These are phyloP conservation scores for Crocinoboletus sp. DNA, from an alignment of 1,284 basidiomycete genomes.

Conservation along the genomic window DNA sequence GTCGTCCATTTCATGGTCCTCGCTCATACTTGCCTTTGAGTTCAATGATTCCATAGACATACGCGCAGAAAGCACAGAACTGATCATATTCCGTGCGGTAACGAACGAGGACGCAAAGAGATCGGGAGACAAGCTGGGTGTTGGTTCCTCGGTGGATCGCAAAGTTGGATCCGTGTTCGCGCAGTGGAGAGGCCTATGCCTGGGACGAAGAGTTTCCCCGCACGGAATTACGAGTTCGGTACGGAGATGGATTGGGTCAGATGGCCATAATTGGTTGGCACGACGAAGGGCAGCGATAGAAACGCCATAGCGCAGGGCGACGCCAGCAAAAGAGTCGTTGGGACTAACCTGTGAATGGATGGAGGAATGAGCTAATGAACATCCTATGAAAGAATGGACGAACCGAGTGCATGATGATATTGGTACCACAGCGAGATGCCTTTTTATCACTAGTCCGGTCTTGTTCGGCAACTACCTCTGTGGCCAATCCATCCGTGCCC, in stretches of 20 bases:
- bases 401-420: constrained; percentile 18
- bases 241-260: constrained; percentile 85
- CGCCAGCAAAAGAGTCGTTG: constrained; percentile 77
- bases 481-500: not conserved
- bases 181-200: constrained; percentile 1
- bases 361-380: not conserved
- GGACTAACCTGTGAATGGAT: constrained; percentile 50
- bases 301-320: constrained; percentile 85
- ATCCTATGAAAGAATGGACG: constrained; percentile 4
- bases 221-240: constrained; percentile 75
- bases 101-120: constrained; percentile 18
- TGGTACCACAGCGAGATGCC: not conserved
- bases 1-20: constrained; percentile 30
- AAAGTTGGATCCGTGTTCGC: not conserved
- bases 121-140: constrained; percentile 6
- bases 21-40: constrained; percentile 26
- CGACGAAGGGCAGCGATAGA: constrained; percentile 76
- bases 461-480: not conserved
- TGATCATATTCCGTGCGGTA: constrained; percentile 23
- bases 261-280: constrained; percentile 88
- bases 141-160: not conserved
- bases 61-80: constrained; percentile 28
- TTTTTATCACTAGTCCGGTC: not conserved
- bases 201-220: constrained; percentile 5
- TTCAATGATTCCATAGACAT: constrained; percentile 31